Base-by-base conservation (phyloP, 1,284 basidiomycete genomes). In the Neolentinus lepideus region DNA sequence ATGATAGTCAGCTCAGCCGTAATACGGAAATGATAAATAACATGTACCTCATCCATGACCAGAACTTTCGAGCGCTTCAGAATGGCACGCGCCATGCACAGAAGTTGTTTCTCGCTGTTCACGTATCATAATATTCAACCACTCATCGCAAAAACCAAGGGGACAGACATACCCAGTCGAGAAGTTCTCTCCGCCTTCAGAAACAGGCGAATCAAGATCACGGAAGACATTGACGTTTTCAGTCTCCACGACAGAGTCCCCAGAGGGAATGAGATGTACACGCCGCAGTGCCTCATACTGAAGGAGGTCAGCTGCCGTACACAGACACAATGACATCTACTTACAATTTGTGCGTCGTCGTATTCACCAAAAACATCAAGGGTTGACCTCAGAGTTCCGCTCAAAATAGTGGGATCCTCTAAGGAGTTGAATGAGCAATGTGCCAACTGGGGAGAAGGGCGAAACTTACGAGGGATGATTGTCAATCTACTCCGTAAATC, bases 341-440 rank as follows among this genome's bases (percentile, higher is more conserved):
- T 54, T 62, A 90, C 88, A 62, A 97, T 93, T 58, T 94, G 90
- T 1, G 76, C 76, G 61, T 96, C 94, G 57, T 90, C 76, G 61
- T 94, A 95, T 67, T 95, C 91, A 33, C 88, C 80, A 62, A 97
- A 95, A 10, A 95, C 89, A 64, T 97, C 94, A n/a, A 96, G 74
- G 0, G 92, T 91, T 0, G 89, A 88, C 19, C 94, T 80, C n/a
- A 96, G 62, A 1, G 84, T 91, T 22, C 93, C 94, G 56, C 88
- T 92, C 54, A 96, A 70, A 64, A 98, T 94, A 0, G 88, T 92
- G 0, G 93, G 93, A 66, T 94, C 92, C 83, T 94, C 85, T 89
- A 25, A 61, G 11, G 38, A 48, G 27, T n/a, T 35, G 27, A 29
- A 27, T 16, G 9, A 50, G 2, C 16, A 21, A 21, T 16, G 1